These are phyloP conservation scores for Myxozyma udenii DNA, from an alignment of 805 yeast species.

Conservation along the genomic window DNA sequence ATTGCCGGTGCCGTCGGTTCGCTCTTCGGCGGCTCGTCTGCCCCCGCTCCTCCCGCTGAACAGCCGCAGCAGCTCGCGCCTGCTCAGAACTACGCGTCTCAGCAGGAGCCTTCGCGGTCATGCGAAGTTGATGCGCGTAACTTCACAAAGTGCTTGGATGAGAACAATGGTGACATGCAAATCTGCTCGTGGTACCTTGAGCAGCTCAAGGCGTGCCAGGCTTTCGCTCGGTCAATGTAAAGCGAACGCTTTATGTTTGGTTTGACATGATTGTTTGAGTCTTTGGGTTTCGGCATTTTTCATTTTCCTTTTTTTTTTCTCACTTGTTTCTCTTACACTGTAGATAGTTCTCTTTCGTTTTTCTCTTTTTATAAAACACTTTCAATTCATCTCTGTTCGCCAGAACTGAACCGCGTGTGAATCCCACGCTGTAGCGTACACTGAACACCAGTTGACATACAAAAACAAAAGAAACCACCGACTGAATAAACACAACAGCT, in stretches of 20 bases:
- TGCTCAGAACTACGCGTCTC: conserved; percentile 36
- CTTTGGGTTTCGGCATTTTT: no score
- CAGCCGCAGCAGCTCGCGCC: conserved; percentile 39
- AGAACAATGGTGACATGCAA: conserved; percentile 93
- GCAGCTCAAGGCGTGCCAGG: conserved; percentile 96
- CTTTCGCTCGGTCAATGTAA: background rate
- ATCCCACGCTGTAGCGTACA: no score
- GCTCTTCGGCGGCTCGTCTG: conserved; percentile 75
- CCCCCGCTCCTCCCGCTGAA: conserved; percentile 49
- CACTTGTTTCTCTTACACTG: no score
- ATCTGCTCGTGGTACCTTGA: conserved; percentile 95
- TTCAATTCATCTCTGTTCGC: no score
- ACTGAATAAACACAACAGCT: no score
- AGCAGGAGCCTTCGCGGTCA: conserved; percentile 47
- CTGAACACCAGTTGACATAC: no score
- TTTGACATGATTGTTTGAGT: no score
- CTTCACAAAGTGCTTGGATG: conserved; percentile 93
- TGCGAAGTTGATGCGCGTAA: conserved; percentile 94
- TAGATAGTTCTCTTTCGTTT: no score
- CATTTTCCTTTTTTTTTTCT: no score
- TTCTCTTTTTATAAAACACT: no score
- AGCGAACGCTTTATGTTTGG: conserved; percentile 34
- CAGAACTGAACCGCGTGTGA: no score
- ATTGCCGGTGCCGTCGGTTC: conserved; percentile 90
- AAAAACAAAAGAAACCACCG: no score